Evolutionary conservation across 768 basidiomycete genomes (phyloP).

Genomic region (Termitomyces sp.): DNA sequence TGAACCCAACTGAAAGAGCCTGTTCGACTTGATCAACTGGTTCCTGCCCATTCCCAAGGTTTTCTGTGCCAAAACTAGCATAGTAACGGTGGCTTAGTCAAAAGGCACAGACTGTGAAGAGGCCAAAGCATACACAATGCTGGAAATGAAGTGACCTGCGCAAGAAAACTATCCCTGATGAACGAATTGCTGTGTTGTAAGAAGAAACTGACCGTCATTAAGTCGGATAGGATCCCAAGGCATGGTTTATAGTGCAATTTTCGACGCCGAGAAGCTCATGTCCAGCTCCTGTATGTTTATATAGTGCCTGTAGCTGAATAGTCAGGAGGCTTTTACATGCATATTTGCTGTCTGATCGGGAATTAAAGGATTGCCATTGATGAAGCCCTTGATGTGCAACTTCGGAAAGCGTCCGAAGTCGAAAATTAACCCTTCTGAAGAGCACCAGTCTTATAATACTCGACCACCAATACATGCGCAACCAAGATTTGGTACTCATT

Average conservation of each 20-base stretch:
- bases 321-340: neutral
- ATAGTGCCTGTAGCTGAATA: neutral
- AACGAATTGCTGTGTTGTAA: neutral
- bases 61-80: constrained; percentile 61
- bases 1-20: constrained; percentile 56
- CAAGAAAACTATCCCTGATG: neutral
- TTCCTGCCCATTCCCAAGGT: constrained; percentile 50
- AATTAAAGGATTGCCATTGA: neutral
- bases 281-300: neutral
- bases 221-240: constrained; percentile 56
- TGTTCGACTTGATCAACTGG: constrained; percentile 54
- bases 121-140: constrained; percentile 25
- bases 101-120: neutral
- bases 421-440: too few relatives aligned
- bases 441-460: too few relatives aligned
- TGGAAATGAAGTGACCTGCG: constrained; percentile 42
- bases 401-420: neutral
- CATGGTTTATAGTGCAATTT: constrained; percentile 31
- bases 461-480: too few relatives aligned
- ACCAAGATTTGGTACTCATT: too few relatives aligned
- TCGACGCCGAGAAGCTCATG: neutral
- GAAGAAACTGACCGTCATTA: constrained; percentile 43
- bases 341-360: neutral
- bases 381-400: neutral
- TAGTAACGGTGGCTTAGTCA: constrained; percentile 5